Base-by-base conservation (phyloP, 2,329 filamentous ascomycete genomes). In the Pyricularia grisea region DNA sequence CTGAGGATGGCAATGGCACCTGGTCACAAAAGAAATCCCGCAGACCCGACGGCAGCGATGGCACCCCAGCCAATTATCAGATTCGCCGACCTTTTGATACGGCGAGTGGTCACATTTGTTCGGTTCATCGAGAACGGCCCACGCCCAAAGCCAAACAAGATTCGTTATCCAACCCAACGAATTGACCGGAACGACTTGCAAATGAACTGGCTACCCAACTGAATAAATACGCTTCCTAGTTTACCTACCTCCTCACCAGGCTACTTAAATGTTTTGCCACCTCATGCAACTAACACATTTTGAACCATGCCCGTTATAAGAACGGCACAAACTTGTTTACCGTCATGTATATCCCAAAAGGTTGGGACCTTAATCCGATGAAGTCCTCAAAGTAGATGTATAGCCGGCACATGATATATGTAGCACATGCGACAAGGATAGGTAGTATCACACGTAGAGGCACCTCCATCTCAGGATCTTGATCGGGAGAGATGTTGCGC, bases 341-440 rank as follows among this genome's bases (percentile, higher is more conserved):
- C 5, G 68, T 68, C 14, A 33, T 58, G 33, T 71, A 72, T 3
- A 72, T 69, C 9, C 68, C 70, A 3, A 23, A 58, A 4, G 71
- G 71, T 55, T 72, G 71, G 9, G 71, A 42, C 25, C 71, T 65
- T 12, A 72, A 68, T 5, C 68, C 64, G 9, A 67, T n/a, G n/a
- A 69, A 71, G 50, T 71, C 68, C 58, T 72, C 71, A 17, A 69
- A 31, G 61, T 70, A 71, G 25, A 71, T 67, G 50, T 67, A 71
- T 9, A 68, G 10, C 23, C 70, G 69, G 36, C 68, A 71, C 4
- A 69, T 11, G 0, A 68, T 42, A 30, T 71, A 72, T 11, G 70
- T 23, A 10, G 66, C 11, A 4, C 66, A n/a, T 23, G 50, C 30
- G 6, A 58, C 25, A 0, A 68, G 7, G 6, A 70, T 23, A 1